Conservation (phyloP, 768 basidiomycete genomes). For the Auricularia heimuer region DNA sequence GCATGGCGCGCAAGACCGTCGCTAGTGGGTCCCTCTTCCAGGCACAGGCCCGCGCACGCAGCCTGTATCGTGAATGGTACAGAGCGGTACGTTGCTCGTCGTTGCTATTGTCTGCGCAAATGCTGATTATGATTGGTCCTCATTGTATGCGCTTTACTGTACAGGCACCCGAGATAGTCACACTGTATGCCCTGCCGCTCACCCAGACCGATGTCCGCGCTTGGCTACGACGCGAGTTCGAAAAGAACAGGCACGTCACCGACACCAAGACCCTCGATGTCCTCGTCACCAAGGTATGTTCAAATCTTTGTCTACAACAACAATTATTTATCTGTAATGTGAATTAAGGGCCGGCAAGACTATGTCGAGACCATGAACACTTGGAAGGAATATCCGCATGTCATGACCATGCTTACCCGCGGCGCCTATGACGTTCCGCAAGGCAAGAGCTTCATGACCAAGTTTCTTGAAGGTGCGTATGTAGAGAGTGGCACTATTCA, state of each 20-base stretch:
- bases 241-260: constrained; percentile 71
- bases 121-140: neutral
- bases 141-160: neutral
- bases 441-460: constrained; percentile 62
- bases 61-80: constrained; percentile 90
- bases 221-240: constrained; percentile 77
- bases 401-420: constrained; percentile 59
- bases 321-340: neutral
- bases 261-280: constrained; percentile 80
- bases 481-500: neutral
- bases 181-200: constrained; percentile 72
- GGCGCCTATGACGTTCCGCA: constrained; percentile 33
- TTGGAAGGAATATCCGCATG: constrained; percentile 84
- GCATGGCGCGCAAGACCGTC: constrained; percentile 64
- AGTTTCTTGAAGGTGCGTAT: constrained; percentile 70
- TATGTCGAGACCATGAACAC: constrained; percentile 91
- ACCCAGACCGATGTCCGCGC: constrained; percentile 71
- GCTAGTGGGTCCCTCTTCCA: constrained; percentile 48
- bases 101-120: neutral
- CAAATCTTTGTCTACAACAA: neutral
- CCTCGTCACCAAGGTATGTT: constrained; percentile 53
- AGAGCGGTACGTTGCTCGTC: constrained; percentile 54
- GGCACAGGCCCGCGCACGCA: constrained; percentile 56
- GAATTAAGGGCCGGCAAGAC: constrained; percentile 52
- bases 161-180: constrained; percentile 85